Base-by-base conservation (phyloP, 495 filamentous ascomycete genomes). In the Talaromyces borbonicus region DNA sequence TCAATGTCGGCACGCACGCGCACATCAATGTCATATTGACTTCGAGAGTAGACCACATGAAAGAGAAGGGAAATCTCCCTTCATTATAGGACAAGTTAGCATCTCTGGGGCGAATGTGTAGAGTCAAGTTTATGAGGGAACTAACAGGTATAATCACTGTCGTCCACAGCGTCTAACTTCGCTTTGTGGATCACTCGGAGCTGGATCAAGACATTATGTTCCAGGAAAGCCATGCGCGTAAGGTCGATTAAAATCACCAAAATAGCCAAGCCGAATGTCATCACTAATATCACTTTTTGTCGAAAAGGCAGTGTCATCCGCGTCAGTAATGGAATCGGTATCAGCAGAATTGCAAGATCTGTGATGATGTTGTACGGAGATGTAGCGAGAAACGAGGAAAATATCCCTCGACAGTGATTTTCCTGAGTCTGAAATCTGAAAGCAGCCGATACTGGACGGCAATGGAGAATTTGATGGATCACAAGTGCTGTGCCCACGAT, bases 21-120 rank as follows among this genome's bases (percentile, higher is more conserved):
- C 85, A 92, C 35, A 89, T 83, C 45, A 95, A 84, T 6, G 87
- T 87, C 9, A 89, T 71, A 53, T 94, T 89, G 58, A 95, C 87
- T 60, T 95, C 89, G 47, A 95, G 77, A 8, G 81, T 84, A 15
- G 84, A 90, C 88, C 87, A 96, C 83, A 94, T 87, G 57, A 92
- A 84, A 0, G 87, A 83, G 1, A 87, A 59, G 5, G 87, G 12
- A 41, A 6, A 23, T 18, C 16, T 37, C n/a, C 16, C 33, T 37
- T 25, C 8, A 41, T 19, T 39, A 39, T 19, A 5, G 22, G 20
- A 39, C 22, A 39, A 12, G 30, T 32, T 37, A 37, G 20, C 9
- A 4, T 11, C 16, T 19, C n/a, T 18, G 33, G 3, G 9, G 15
- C 16, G 14, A 37, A n/a, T 18, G 3, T 3, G 20, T 37, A n/a